Conservation (phyloP, 371 early-diverging fungal genomes). For the Smittium culicis region DNA sequence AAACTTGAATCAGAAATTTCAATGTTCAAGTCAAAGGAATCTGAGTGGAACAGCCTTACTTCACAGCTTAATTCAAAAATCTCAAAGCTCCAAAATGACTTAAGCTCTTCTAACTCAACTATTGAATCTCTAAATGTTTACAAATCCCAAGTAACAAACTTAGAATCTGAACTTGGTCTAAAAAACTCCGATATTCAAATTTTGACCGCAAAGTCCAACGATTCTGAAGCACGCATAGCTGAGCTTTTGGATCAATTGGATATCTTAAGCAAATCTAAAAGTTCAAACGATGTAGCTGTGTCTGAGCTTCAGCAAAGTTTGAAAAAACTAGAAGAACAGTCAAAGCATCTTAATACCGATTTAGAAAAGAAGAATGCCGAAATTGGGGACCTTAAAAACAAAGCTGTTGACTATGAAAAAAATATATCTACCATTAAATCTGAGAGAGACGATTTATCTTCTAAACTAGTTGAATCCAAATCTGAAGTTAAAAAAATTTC, state of each 20-base stretch:
- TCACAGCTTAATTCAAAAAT: background rate
- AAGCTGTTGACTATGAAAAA: background rate
- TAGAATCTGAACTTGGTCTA: background rate
- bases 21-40: background rate
- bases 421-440: background rate
- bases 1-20: background rate
- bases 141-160: background rate
- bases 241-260: background rate
- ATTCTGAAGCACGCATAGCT: background rate
- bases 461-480: background rate
- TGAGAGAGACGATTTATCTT: background rate
- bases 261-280: background rate
- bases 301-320: background rate
- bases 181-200: background rate
- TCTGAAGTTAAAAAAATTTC: background rate
- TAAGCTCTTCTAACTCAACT: background rate
- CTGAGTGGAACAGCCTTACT: background rate
- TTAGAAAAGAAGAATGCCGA: no score
- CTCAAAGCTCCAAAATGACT: background rate
- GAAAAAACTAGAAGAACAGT: background rate
- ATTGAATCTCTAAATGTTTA: background rate
- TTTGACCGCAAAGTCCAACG: background rate
- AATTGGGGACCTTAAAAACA: background rate
- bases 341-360: no score
- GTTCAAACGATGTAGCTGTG: background rate